phyloP scores from a whole-genome alignment of 2,329 filamentous ascomycete genomes.

The Gnomoniopsis sp. region DNA sequence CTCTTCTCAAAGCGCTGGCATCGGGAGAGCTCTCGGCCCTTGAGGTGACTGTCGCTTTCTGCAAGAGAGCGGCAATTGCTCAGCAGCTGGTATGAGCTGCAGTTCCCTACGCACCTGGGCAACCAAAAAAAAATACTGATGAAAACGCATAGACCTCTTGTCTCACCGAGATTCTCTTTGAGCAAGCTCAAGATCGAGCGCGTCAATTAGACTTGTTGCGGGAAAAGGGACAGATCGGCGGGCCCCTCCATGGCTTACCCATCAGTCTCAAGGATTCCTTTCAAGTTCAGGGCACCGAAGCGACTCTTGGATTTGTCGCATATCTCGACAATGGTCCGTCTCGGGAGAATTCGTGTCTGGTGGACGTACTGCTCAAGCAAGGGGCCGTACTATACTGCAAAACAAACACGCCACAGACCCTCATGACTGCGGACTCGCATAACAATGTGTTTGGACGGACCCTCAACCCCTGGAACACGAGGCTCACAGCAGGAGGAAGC shows the following conservation, averaged over 20 bases:
- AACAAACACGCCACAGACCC: conserved; percentile 19
- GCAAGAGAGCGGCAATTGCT: conserved; percentile 17
- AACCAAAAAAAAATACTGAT: not conserved
- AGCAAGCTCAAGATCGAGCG: conserved; percentile 14
- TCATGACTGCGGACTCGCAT: conserved; percentile 20
- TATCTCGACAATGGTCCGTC: conserved; percentile 15
- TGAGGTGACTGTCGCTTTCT: conserved; percentile 17
- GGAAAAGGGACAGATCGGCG: conserved; percentile 1
- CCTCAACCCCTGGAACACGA: conserved; percentile 17
- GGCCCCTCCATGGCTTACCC: conserved; percentile 16
- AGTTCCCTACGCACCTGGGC: not conserved
- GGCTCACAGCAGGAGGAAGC: conserved; percentile 17
- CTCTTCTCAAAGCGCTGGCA: conserved; percentile 9
- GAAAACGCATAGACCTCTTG: conserved; percentile 7
- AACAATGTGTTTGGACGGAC: conserved; percentile 17
- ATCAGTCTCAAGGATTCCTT: conserved; percentile 18
- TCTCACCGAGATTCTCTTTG: conserved; percentile 16
- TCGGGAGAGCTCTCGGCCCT: conserved; percentile 9
- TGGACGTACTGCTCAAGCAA: conserved; percentile 16
- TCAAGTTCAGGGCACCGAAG: conserved; percentile 13
- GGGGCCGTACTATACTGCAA: conserved; percentile 21
- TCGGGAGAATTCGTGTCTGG: conserved; percentile 16
- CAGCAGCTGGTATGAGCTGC: conserved; percentile 14
- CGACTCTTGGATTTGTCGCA: conserved; percentile 14
- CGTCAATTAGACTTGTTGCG: conserved; percentile 9